A percentile compares a stretch with the other conserved stretches of the same genome.
These are phyloP conservation scores for Uncinocarpus reesii DNA, from an alignment of 2,329 filamentous ascomycete genomes.

Conservation along the genomic window DNA sequence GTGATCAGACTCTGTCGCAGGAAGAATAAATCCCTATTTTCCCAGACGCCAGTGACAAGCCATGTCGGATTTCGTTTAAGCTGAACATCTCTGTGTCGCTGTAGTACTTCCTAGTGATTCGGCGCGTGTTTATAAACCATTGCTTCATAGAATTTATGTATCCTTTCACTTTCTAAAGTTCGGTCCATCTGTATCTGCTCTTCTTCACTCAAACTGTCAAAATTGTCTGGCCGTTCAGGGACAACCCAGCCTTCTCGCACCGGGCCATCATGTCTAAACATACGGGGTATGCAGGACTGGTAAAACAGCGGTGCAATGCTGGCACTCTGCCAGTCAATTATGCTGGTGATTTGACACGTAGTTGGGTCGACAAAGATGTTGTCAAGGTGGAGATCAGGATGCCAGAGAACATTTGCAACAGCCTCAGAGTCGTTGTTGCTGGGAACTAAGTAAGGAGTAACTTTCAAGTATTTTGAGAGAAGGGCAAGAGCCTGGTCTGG, in stretches of 20 bases:
- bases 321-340: conserved; percentile 5
- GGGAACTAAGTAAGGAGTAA: conserved; percentile 20
- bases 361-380: conserved; percentile 25
- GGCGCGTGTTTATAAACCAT: conserved; percentile 24
- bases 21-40: conserved; percentile 27
- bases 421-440: conserved; percentile 3
- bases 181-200: conserved; percentile 23
- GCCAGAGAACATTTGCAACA: conserved; percentile 21
- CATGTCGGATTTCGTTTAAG: conserved; percentile 25
- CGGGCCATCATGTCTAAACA: conserved; percentile 23
- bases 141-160: conserved; percentile 30
- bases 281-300: conserved; percentile 23
- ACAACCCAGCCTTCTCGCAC: conserved; percentile 25
- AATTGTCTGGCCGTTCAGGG: conserved; percentile 23
- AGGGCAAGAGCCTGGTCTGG: conserved; percentile 21
- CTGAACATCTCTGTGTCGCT: conserved; percentile 16
- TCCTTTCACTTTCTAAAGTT: conserved; percentile 26
- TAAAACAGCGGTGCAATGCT: conserved; percentile 22
- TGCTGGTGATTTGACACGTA: conserved; percentile 19
- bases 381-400: conserved; percentile 23
- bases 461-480: conserved; percentile 22
- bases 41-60: conserved; percentile 26
- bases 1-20: conserved; percentile 25
- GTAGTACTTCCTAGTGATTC: conserved; percentile 23
- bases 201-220: conserved; percentile 20